These are phyloP conservation scores for Ensete ventricosum DNA, from an alignment of 176 grass and related monocot species.

Conservation along the genomic window DNA sequence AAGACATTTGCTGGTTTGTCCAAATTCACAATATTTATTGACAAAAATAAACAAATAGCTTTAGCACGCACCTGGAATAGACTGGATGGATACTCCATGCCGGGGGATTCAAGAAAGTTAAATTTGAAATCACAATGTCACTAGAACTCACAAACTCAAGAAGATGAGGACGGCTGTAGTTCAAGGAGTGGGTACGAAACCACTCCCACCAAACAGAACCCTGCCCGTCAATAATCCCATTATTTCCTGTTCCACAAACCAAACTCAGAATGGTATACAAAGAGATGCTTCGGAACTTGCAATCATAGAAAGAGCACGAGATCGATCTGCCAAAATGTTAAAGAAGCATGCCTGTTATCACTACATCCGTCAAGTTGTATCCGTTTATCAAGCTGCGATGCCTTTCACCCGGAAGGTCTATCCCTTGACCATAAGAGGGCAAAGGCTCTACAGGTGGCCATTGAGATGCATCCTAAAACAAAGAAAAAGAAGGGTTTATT, in stretches of 20 bases:
- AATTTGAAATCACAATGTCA: conserved; percentile 72
- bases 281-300: background rate
- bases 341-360: conserved; percentile 56
- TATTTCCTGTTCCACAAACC: conserved; percentile 37
- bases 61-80: conserved; percentile 48
- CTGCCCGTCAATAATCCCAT: conserved; percentile 74
- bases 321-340: conserved; percentile 1
- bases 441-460: conserved; percentile 85
- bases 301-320: background rate
- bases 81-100: conserved; percentile 92
- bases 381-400: conserved; percentile 80
- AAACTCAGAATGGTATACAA: background rate
- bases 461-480: conserved; percentile 59
- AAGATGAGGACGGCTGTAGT: conserved; percentile 80
- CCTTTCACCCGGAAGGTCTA: conserved; percentile 68
- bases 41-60: background rate
- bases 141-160: conserved; percentile 65
- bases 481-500: background rate
- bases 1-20: no score
- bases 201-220: conserved; percentile 88
- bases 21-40: conserved; percentile 5
- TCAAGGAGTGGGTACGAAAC: conserved; percentile 47
- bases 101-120: conserved; percentile 76
- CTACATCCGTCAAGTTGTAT: conserved; percentile 70
- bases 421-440: conserved; percentile 85